Evolutionary conservation across 371 early-diverging fungal genomes (phyloP).

Genomic region (Blastocladiella emersonii): DNA sequence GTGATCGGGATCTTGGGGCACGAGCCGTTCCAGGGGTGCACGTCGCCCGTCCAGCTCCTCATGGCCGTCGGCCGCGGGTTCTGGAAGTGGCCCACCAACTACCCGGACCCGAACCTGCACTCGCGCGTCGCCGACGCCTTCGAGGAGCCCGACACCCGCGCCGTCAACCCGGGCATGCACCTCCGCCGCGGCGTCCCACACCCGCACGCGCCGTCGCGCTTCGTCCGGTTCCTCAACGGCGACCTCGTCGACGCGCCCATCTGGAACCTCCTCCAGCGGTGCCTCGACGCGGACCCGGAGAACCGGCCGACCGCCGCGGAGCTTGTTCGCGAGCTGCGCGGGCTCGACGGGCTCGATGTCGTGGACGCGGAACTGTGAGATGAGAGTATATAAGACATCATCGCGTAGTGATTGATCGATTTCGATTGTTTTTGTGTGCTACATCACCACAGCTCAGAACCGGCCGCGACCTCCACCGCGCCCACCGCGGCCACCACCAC

Average conservation of each 20-base stretch:
- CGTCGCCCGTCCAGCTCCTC: slow-evolving; percentile 36
- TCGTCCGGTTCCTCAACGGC: slow-evolving; percentile 26
- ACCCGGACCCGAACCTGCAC: slow-evolving; percentile 10
- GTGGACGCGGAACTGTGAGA: slow-evolving; percentile 1
- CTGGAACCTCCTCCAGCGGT: slow-evolving; percentile 16
- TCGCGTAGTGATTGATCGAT: too few relatives aligned
- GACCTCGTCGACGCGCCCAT: slow-evolving; percentile 19
- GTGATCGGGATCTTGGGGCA: slow-evolving; percentile 46
- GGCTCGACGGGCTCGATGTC: slow-evolving; percentile 2
- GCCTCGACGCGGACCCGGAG: slow-evolving; percentile 17
- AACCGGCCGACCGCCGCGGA: slow-evolving; percentile 19
- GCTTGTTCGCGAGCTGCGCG: slow-evolving; percentile 11
- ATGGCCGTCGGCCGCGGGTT: slow-evolving; percentile 40
- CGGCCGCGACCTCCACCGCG: not conserved
- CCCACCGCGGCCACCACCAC: not conserved
- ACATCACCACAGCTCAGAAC: too few relatives aligned
- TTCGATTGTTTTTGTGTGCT: too few relatives aligned
- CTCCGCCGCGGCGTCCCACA: slow-evolving; percentile 3
- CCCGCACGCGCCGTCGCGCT: slow-evolving; percentile 5
- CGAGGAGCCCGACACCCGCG: slow-evolving; percentile 10
- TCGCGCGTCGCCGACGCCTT: slow-evolving; percentile 20
- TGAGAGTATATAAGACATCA: too few relatives aligned
- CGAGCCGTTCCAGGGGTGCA: slow-evolving; percentile 44
- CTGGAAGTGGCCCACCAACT: slow-evolving; percentile 39
- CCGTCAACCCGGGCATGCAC: slow-evolving; percentile 9